Evolutionary conservation across 768 basidiomycete species (phyloP).

Genomic region (Tulasnella sp.): DNA sequence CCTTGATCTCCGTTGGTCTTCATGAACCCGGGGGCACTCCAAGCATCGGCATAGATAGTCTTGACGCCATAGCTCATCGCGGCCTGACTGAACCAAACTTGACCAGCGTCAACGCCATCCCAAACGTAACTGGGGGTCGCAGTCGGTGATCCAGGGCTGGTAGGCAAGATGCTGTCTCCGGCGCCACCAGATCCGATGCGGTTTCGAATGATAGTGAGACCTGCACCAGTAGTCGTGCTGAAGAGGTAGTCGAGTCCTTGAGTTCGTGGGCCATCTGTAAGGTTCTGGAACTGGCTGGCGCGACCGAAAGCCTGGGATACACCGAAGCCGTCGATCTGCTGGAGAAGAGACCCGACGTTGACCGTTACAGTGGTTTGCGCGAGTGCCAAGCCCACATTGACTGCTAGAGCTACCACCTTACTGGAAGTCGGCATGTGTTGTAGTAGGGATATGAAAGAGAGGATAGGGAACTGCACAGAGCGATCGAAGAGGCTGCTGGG

Average conservation of each 20-base stretch:
- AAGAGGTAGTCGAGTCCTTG: conserved; percentile 34
- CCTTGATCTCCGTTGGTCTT: conserved; percentile 33
- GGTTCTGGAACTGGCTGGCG: neutral
- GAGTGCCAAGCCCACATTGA: neutral
- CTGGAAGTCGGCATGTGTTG: neutral
- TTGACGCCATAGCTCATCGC: conserved; percentile 30
- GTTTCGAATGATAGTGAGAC: conserved; percentile 35
- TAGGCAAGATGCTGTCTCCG: conserved; percentile 14
- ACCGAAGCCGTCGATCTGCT: conserved; percentile 32
- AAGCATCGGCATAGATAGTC: conserved; percentile 35
- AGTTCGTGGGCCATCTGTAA: conserved; percentile 1
- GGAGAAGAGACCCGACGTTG: conserved; percentile 23
- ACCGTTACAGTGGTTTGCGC: conserved; percentile 25
- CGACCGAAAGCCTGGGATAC: conserved; percentile 32
- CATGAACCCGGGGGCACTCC: conserved; percentile 36
- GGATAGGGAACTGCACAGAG: neutral
- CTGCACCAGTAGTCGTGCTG: conserved; percentile 28
- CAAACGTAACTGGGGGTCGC: conserved; percentile 25
- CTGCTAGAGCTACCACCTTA: neutral
- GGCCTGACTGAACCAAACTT: conserved; percentile 29
- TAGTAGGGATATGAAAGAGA: neutral
- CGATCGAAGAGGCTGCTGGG: neutral
- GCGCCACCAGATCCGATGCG: conserved; percentile 3
- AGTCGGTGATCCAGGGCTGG: neutral
- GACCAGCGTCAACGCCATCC: conserved; percentile 30